Conservation (phyloP, 257 asterid species). For the Przewalskia tangutica region DNA sequence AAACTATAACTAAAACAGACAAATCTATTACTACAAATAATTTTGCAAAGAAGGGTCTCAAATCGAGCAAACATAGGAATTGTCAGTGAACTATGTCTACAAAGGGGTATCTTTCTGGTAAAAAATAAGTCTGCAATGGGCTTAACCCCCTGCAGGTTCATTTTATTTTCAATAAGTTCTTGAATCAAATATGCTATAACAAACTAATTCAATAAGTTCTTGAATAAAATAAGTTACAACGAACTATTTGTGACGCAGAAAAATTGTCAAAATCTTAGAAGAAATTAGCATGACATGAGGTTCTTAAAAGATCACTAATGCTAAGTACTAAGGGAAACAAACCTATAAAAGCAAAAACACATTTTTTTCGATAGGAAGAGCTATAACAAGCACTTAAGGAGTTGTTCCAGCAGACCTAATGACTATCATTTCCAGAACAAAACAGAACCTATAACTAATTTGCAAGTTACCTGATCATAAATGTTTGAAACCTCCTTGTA, state of each 20-base stretch:
- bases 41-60: neutral
- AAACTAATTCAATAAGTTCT: neutral
- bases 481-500: constrained; percentile 91
- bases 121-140: neutral
- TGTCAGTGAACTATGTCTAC: neutral
- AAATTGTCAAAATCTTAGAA: neutral
- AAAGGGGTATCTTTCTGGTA: neutral
- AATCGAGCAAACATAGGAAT: neutral
- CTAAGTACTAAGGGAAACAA: neutral
- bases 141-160: neutral
- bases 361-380: neutral
- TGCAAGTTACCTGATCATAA: constrained; percentile 68
- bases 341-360: neutral
- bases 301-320: neutral
- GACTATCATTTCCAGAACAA: neutral
- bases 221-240: neutral
- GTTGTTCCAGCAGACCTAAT: neutral
- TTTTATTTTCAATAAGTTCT: neutral
- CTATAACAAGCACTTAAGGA: neutral
- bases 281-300: neutral
- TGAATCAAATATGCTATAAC: neutral
- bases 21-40: neutral
- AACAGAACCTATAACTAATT: neutral
- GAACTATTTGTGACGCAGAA: neutral
- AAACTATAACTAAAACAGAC: neutral